Conservation (phyloP, 371 early-diverging fungal species). For the Mucor indicus region DNA sequence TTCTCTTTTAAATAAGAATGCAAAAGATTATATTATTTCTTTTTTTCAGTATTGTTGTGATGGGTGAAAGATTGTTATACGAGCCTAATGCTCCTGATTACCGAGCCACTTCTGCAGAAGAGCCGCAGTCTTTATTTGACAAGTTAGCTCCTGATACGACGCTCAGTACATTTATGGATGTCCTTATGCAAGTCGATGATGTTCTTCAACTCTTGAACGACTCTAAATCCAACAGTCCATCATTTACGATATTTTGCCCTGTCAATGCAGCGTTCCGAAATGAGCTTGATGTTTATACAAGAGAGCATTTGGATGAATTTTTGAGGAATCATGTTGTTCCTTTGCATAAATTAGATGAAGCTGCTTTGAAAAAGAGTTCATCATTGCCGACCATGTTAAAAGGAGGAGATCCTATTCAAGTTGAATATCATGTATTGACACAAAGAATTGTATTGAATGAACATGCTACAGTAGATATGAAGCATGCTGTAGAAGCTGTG, state of each 20-base stretch:
- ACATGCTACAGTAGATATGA: slow-evolving; percentile 25
- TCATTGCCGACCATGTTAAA: slow-evolving; percentile 21
- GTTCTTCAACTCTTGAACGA: slow-evolving; percentile 32
- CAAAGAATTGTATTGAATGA: slow-evolving; percentile 25
- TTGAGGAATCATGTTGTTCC: slow-evolving; percentile 39
- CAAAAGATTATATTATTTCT: not conserved
- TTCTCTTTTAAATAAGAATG: too few species aligned
- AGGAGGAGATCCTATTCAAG: slow-evolving; percentile 18
- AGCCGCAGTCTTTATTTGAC: slow-evolving; percentile 49
- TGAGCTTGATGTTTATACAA: slow-evolving; percentile 12
- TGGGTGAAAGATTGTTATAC: slow-evolving; percentile 24
- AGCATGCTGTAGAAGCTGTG: slow-evolving; percentile 28
- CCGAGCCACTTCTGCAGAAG: not conserved
- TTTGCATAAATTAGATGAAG: slow-evolving; percentile 12
- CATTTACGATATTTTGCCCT: slow-evolving; percentile 41
- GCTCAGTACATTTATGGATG: slow-evolving; percentile 44
- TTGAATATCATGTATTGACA: slow-evolving; percentile 27
- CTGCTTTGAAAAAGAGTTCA: slow-evolving; percentile 11
- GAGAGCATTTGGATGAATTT: slow-evolving; percentile 26
- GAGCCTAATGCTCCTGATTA: slow-evolving; percentile 41
- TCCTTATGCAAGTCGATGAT: slow-evolving; percentile 33
- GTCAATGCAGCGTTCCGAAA: slow-evolving; percentile 37
- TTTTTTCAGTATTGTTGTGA: not conserved
- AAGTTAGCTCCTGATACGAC: slow-evolving; percentile 41
- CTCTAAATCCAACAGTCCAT: slow-evolving; percentile 13